Base-by-base conservation (phyloP, 257 asterid genomes). In the Anisodus tanguticus region DNA sequence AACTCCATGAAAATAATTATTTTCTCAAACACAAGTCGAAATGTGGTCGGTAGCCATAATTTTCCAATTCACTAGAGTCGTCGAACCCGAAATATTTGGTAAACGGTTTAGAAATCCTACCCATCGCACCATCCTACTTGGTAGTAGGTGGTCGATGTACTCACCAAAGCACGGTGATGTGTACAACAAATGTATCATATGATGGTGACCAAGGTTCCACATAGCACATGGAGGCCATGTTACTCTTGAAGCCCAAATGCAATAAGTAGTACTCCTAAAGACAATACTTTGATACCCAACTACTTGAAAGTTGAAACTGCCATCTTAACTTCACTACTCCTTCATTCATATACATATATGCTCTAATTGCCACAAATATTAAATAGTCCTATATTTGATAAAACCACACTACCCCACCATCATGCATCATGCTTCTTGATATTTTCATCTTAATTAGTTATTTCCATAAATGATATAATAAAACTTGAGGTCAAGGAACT, bases 201-300 rank as follows among this genome's bases (percentile, higher is more conserved):
- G 95, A 92, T 82, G 85, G 89, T 85, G 95, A 90, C 94, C 35
- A 31, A 31, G 35, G 35, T 83, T 88, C 35, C 35, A 31, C 35
- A 31, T 31, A 31, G 35, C 35, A 31, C 35, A 31, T 31, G 35
- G 35, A 31, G 35, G 35, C 97, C 97, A 95, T 92, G 97, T 93
- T 92, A 91, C 97, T 89, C 93, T 88, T 85, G 86, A 85, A 51
- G 37, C 67, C 58, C 77, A 39, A 81, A 69, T 76, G 22, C 45
- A 47, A 55, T 26, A 47, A 26, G 3, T 64, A 31, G 22, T 64
- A 82, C 79, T 39, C 49, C 37, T 62, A 60, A 81, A 19, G 55
- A 80, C 83, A 66, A 68, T 43, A 45, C 16, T 76, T 63, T 60
- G 4, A 16, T 45, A 49, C 16, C 55, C 90, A 91, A 84, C 90